Evolutionary conservation across 2,329 filamentous ascomycete species (phyloP), one percentile per base, ranked within the genome.

Genomic region (Ophiocordyceps unilateralis): DNA sequence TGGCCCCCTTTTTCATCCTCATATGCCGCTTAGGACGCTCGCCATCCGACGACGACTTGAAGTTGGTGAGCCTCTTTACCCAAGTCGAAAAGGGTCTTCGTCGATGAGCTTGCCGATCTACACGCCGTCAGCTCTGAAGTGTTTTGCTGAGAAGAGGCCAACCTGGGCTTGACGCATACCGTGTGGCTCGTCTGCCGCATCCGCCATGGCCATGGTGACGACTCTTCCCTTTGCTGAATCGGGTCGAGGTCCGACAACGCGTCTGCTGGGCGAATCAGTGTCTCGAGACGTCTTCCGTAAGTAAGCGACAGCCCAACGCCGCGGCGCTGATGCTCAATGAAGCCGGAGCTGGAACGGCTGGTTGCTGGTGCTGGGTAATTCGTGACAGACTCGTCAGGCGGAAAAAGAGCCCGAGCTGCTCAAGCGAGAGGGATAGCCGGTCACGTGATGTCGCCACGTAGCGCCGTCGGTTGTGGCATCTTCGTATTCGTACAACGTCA

Each of bases 41-140:
- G 46, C 76, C 70, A 48, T 73, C 76, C 26, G 79, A 82, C 5
- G 78, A 79, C 44, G 67, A 70, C 61, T 93, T 95, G 63, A 94
- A 81, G 59, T 81, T 89, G 47, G 87, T 80, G 45, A 96, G 75
- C 56, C 88, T 88, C 70, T 88, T 93, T 69, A 98, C 86, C 83
- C 89, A 93, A 51, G 80, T 84, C 40, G 88, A 76, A 58, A 96
- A 96, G 21, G 88, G 89, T 49, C 84, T 78, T 53, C 87, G 81
- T 50, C 86, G 82, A 53, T 74, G 74, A 55, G 63, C 51, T 50
- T 72, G 70, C 51, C 78, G 75, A 60, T 87, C 82, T 87, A 62
- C 52, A 48, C 3, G 23, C 17, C 32, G 5, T 36, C 32, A 36
- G 32, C 19, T 19, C 32, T 36, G 17, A 19, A 19, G 7, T 30